phyloP scores from a whole-genome alignment of 1,139 yeast genomes.

The Pichia sp. region DNA sequence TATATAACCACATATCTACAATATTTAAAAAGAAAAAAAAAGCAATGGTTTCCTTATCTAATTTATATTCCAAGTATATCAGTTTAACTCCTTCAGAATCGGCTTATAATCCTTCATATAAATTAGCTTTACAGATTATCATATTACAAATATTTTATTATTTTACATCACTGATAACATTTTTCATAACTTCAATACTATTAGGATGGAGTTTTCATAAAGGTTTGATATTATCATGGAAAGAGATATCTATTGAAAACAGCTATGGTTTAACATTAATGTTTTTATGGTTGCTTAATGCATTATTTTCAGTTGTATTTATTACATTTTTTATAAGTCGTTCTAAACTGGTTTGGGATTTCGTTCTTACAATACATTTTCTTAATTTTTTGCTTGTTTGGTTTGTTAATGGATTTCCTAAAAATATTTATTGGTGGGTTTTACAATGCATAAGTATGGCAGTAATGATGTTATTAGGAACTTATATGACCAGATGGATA shows the following conservation, averaged over 20 bases:
- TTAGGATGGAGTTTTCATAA: slow-evolving; percentile 58
- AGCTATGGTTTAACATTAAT: slow-evolving; percentile 73
- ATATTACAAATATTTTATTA: slow-evolving; percentile 64
- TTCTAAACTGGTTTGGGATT: slow-evolving; percentile 91
- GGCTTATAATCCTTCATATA: slow-evolving; percentile 30
- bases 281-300: slow-evolving; percentile 72
- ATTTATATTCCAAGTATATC: background rate
- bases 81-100: background rate
- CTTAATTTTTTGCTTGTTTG: slow-evolving; percentile 69
- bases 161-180: slow-evolving; percentile 50
- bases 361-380: slow-evolving; percentile 82
- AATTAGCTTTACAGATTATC: slow-evolving; percentile 47
- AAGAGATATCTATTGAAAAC: slow-evolving; percentile 63
- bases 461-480: slow-evolving; percentile 70
- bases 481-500: slow-evolving; percentile 83
- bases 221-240: slow-evolving; percentile 81
- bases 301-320: slow-evolving; percentile 70
- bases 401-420: slow-evolving; percentile 61
- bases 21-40: background rate
- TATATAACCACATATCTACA: background rate
- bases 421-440: slow-evolving; percentile 75
- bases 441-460: slow-evolving; percentile 64
- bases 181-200: slow-evolving; percentile 50
- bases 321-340: slow-evolving; percentile 86
- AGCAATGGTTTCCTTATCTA: background rate